phyloP scores from a whole-genome alignment of 176 grass and related monocot genomes.

The Luzula sylvatica region DNA sequence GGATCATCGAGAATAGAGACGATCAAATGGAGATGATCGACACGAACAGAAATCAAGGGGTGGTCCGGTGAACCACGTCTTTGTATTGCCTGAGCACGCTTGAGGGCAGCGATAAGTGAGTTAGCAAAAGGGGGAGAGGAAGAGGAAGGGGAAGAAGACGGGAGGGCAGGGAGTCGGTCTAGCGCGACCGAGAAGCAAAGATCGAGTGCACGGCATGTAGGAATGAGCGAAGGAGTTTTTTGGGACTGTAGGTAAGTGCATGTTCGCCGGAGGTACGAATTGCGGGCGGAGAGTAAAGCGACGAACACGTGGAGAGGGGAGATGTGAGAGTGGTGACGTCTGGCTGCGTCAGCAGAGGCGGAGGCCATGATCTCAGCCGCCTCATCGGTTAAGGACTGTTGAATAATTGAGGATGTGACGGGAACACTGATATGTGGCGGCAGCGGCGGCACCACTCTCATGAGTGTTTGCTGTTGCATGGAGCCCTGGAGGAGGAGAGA shows the following conservation, averaged over 20 bases:
- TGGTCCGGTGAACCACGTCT: conserved; percentile 42
- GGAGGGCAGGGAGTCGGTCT: conserved; percentile 52
- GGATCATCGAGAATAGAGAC: conserved; percentile 87
- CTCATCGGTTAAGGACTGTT: conserved; percentile 53
- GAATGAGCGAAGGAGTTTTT: conserved; percentile 27
- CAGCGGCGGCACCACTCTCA: neutral
- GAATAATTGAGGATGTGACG: neutral
- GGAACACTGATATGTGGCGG: too few relatives aligned
- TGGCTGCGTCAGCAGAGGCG: conserved; percentile 40
- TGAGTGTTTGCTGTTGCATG: conserved; percentile 9
- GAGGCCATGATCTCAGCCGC: conserved; percentile 45
- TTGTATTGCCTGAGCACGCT: conserved; percentile 83
- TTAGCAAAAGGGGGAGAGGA: conserved; percentile 49
- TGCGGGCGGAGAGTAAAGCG: conserved; percentile 43
- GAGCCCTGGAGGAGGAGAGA: neutral
- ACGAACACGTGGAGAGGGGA: conserved; percentile 72
- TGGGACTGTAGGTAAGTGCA: conserved; percentile 28
- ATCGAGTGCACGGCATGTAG: conserved; percentile 73
- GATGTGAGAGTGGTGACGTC: conserved; percentile 57
- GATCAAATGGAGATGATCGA: conserved; percentile 62
- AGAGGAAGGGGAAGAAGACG: conserved; percentile 11
- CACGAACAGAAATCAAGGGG: conserved; percentile 34
- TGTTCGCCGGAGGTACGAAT: conserved; percentile 46
- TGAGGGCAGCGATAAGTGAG: conserved; percentile 68
- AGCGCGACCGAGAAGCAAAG: conserved; percentile 81